These are phyloP conservation scores for Calamus simplicifolius DNA, from an alignment of 176 grass and related monocot genomes.

Conservation along the genomic window DNA sequence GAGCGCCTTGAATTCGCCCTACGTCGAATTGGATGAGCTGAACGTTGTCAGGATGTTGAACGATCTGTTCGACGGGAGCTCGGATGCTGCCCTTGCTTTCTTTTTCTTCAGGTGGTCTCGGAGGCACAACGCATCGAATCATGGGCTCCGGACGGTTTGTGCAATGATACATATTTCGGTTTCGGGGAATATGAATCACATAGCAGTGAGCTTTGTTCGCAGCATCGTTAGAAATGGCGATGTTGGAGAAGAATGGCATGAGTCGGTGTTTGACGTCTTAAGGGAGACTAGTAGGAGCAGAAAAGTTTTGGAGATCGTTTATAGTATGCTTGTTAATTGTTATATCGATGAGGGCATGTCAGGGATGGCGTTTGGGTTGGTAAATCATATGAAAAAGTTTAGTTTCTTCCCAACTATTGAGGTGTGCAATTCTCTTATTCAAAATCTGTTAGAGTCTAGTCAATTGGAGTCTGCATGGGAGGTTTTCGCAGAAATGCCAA, in stretches of 20 bases:
- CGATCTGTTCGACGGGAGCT: conserved; percentile 9
- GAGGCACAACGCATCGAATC: conserved; percentile 4
- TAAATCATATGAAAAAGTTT: conserved; percentile 6
- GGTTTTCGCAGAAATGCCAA: conserved; percentile 12
- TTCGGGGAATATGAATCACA: conserved; percentile 23
- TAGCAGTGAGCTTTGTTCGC: conserved; percentile 2
- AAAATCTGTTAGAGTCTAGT: not conserved
- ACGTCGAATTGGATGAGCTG: conserved; percentile 10
- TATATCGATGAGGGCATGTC: conserved; percentile 3
- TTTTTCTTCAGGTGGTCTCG: conserved; percentile 12
- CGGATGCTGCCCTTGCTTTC: conserved; percentile 20
- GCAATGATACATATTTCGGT: conserved; percentile 13
- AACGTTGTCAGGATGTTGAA: conserved; percentile 3
- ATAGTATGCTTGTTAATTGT: conserved; percentile 23
- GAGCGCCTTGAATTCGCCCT: not conserved
- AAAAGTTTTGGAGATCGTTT: conserved; percentile 6
- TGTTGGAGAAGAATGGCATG: not conserved
- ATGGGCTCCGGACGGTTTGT: conserved; percentile 2
- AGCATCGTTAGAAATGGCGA: not conserved
- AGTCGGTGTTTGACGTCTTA: conserved; percentile 8
- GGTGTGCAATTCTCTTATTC: conserved; percentile 11
- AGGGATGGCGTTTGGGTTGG: not conserved
- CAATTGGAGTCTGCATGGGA: conserved; percentile 5
- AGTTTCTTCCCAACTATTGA: not conserved
- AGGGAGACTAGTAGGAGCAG: conserved; percentile 10